Evolutionary conservation across 306 rosid genomes (phyloP), one percentile per base, ranked within the genome.

Genomic region (Ammopiptanthus mongolicus): DNA sequence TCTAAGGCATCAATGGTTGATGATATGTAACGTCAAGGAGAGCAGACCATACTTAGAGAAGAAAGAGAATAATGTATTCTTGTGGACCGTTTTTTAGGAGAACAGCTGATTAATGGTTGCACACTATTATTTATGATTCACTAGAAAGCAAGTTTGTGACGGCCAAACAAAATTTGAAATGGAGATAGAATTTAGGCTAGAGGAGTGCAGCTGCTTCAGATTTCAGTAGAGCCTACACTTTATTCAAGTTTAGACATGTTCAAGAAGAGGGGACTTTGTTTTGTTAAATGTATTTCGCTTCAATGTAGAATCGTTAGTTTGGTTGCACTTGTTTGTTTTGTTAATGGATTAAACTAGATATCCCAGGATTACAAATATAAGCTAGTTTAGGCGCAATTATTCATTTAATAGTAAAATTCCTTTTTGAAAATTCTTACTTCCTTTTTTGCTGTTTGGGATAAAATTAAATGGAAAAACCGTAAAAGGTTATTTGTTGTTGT

Each of bases 161-260:
- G 17, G 18, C 29, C 18, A 56, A 13, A 13, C 14, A 39, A 55
- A 41, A 25, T 59, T 33, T 46, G 29, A 42, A 53, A 14, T 42
- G 14, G 53, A 72, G 36, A 34, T 28, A 41, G 4, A 68, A 22
- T 11, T 39, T 34, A 12, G 79, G 36, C 10, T 69, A 15, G 46
- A 66, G 33, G 23, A 68, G 39, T 67, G 52, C 64, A 50, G 57
- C 9, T 50, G 60, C 77, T 28, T 80, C 64, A 19, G 25, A 44
- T 58, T 56, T 73, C 15, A 46, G 21, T 1, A 34, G 42, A 41
- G 51, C 67, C 6, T 29, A 23, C 42, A 31, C 2, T 29, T 23
- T 13, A 10, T 62, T 64, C 65, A 39, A 25, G 60, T 65, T 65
- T 13, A 13, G 75, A 18, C 22, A 36, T 78, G 52, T 65, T 47